Conservation (phyloP, 2,329 filamentous ascomycete species). For the Fusarium brevicatenulatum region DNA sequence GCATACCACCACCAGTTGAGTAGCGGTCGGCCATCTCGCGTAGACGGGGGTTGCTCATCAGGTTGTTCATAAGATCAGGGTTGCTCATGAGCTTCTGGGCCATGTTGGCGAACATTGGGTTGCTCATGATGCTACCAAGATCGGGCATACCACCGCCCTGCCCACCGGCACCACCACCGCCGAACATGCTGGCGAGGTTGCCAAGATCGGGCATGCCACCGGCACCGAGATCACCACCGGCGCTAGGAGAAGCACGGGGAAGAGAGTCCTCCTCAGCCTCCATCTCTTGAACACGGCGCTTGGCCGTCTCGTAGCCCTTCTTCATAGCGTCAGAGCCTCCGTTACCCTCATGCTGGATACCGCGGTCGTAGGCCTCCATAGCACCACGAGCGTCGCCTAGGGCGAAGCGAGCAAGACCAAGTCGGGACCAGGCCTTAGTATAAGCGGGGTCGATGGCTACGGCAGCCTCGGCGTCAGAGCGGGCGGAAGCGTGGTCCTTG, state of each 20-base stretch:
- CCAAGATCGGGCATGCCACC: slow-evolving; percentile 74
- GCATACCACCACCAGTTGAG: slow-evolving; percentile 83
- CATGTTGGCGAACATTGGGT: slow-evolving; percentile 98
- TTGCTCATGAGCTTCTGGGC: slow-evolving; percentile 98
- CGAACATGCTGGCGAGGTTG: slow-evolving; percentile 77
- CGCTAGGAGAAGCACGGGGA: slow-evolving; percentile 61
- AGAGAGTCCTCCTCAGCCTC: slow-evolving; percentile 57
- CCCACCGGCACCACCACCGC: slow-evolving; percentile 66
- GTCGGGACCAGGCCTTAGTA: slow-evolving; percentile 95
- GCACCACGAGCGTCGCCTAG: slow-evolving; percentile 89
- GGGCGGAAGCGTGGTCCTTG: slow-evolving; percentile 84
- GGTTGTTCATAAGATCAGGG: slow-evolving; percentile 87
- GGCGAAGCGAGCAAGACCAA: slow-evolving; percentile 91
- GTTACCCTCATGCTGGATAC: slow-evolving; percentile 92
- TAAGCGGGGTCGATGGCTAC: slow-evolving; percentile 89
- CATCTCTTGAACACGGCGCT: slow-evolving; percentile 85
- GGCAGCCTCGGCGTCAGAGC: slow-evolving; percentile 89
- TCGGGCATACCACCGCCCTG: slow-evolving; percentile 87
- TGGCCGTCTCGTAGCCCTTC: slow-evolving; percentile 94
- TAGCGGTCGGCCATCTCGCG: slow-evolving; percentile 88
- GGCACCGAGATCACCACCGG: slow-evolving; percentile 59
- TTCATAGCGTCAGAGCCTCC: slow-evolving; percentile 98
- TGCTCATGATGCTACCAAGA: slow-evolving; percentile 87
- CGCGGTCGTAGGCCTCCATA: slow-evolving; percentile 93
- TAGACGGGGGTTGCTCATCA: slow-evolving; percentile 94